These are phyloP conservation scores for Solanum gandarillasii DNA, from an alignment of 257 asterid genomes.

Conservation along the genomic window DNA sequence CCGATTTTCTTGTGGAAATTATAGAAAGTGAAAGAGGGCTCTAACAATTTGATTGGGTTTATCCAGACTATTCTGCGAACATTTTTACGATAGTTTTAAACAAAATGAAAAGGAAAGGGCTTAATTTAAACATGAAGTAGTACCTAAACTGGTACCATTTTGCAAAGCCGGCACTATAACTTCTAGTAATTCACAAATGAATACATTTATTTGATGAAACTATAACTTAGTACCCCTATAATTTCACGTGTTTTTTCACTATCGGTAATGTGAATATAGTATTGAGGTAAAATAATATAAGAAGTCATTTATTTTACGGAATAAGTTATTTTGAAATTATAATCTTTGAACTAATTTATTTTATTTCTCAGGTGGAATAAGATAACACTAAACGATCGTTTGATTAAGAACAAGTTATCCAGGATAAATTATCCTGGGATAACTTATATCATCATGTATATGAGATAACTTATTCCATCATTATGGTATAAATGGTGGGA, in stretches of 20 bases:
- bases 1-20: neutral
- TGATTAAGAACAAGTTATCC: neutral
- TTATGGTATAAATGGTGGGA: no score
- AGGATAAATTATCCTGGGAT: no score
- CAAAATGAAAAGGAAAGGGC: neutral
- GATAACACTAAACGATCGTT: neutral
- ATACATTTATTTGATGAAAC: neutral
- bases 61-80: neutral
- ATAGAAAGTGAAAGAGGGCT: neutral
- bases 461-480: no score
- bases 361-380: neutral
- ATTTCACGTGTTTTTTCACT: neutral
- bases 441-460: no score
- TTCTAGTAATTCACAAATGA: neutral
- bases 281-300: neutral
- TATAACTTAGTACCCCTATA: neutral
- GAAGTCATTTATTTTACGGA: no score
- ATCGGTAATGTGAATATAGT: neutral
- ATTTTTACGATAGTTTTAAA: neutral
- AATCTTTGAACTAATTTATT: neutral
- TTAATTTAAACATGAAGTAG: neutral
- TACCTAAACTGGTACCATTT: neutral
- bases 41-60: neutral
- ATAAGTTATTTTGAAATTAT: neutral
- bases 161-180: neutral